phyloP scores from a whole-genome alignment of 1,284 basidiomycete genomes.

The Ceratobasidium theobromae region DNA sequence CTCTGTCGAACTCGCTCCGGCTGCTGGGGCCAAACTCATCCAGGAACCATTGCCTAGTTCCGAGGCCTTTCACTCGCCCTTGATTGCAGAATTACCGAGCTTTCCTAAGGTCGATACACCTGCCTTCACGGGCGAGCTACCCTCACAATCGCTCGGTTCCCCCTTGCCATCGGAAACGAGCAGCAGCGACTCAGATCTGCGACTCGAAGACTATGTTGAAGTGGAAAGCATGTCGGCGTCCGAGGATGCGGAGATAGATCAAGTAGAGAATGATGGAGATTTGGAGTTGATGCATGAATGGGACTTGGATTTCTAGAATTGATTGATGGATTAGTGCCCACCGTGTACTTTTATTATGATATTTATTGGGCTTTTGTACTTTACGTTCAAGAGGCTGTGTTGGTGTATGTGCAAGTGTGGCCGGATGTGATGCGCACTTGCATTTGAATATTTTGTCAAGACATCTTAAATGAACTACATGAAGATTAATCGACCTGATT shows the following conservation, averaged over 20 bases:
- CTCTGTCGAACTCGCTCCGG: too few relatives aligned
- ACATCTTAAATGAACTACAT: too few relatives aligned
- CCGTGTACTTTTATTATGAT: background rate
- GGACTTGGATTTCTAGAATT: background rate
- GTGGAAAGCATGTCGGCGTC: background rate
- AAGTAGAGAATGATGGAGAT: background rate
- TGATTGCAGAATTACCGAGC: background rate
- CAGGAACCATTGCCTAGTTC: too few relatives aligned
- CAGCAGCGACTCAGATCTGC: background rate
- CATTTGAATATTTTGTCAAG: too few relatives aligned
- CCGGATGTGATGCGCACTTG: too few relatives aligned
- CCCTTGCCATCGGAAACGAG: background rate
- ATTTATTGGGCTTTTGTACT: background rate
- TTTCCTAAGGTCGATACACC: background rate
- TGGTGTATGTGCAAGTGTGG: too few relatives aligned
- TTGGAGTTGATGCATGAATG: background rate
- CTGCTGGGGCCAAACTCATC: too few relatives aligned
- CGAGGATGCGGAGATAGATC: background rate
- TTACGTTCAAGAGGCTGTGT: background rate
- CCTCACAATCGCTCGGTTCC: background rate
- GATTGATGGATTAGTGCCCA: background rate
- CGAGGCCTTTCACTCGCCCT: too few relatives aligned
- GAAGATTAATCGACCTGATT: too few relatives aligned
- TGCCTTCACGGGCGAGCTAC: background rate
- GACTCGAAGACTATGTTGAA: background rate